phyloP scores from a whole-genome alignment of 2,329 filamentous ascomycete genomes.

The Exophiala lecanii-corni region DNA sequence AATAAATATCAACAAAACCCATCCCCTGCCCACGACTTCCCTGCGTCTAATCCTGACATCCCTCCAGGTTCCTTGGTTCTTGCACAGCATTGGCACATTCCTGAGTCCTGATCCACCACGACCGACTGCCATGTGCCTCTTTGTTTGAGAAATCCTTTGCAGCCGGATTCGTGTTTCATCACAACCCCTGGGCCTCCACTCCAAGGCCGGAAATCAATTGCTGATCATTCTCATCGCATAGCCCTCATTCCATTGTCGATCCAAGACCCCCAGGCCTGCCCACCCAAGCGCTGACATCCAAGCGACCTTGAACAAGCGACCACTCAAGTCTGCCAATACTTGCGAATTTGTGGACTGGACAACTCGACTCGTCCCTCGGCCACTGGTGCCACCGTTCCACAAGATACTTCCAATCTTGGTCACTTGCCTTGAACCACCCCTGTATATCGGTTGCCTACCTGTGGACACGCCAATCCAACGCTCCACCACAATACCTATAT shows the following conservation, averaged over 20 bases:
- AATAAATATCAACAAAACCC: too few species aligned
- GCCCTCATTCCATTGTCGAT: neutral
- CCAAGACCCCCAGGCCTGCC: neutral
- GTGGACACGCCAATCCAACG: neutral
- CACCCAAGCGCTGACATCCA: neutral
- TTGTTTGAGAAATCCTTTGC: neutral
- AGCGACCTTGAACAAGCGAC: neutral
- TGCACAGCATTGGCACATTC: too few species aligned
- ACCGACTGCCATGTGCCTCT: neutral
- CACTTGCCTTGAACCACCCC: neutral
- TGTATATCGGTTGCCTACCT: neutral
- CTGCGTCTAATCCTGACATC: too few species aligned
- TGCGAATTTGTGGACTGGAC: neutral
- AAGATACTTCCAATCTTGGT: neutral
- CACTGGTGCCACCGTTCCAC: neutral
- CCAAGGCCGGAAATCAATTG: neutral
- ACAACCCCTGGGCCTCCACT: neutral
- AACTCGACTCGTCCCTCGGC: neutral
- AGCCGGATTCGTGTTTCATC: constrained; percentile 1
- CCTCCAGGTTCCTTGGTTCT: too few species aligned
- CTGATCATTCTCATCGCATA: constrained; percentile 1
- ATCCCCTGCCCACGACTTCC: too few species aligned
- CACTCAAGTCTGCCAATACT: neutral
- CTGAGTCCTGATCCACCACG: neutral
- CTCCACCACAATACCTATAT: neutral